These are phyloP conservation scores for Phaseolus coccineus DNA, from an alignment of 331 rosid species.

Conservation along the genomic window DNA sequence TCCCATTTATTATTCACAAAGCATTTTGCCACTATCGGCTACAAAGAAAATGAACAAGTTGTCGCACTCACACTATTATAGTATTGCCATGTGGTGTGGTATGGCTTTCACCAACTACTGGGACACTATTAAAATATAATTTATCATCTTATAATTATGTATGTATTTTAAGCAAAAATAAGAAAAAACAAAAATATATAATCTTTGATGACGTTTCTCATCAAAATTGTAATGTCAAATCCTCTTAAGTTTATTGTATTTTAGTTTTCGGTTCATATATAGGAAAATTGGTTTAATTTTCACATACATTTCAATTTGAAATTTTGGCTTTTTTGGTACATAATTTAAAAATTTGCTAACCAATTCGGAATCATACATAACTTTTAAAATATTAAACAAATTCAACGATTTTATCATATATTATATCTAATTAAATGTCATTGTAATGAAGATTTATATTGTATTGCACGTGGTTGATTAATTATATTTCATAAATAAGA, in stretches of 20 bases:
- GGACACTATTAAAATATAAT: neutral
- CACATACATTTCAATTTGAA: too few species aligned
- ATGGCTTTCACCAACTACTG: neutral
- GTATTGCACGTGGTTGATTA: too few species aligned
- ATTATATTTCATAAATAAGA: too few species aligned
- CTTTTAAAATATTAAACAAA: too few species aligned
- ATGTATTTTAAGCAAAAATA: neutral
- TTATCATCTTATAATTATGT: neutral
- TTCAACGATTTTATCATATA: too few species aligned
- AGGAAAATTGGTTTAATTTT: neutral
- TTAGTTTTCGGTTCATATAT: neutral
- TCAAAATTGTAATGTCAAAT: neutral
- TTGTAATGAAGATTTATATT: too few species aligned
- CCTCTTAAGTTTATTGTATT: neutral
- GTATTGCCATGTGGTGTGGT: constrained; percentile 1
- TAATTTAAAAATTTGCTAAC: too few species aligned
- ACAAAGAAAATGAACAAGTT: neutral
- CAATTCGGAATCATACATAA: too few species aligned
- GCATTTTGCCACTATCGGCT: neutral
- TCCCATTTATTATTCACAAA: neutral
- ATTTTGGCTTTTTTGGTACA: too few species aligned
- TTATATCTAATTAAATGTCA: too few species aligned
- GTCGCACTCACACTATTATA: neutral
- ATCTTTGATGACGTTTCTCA: neutral
- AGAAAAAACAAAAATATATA: neutral